Conservation (phyloP, 192 early-diverging fungal species). For the Backusella morwellensis region DNA sequence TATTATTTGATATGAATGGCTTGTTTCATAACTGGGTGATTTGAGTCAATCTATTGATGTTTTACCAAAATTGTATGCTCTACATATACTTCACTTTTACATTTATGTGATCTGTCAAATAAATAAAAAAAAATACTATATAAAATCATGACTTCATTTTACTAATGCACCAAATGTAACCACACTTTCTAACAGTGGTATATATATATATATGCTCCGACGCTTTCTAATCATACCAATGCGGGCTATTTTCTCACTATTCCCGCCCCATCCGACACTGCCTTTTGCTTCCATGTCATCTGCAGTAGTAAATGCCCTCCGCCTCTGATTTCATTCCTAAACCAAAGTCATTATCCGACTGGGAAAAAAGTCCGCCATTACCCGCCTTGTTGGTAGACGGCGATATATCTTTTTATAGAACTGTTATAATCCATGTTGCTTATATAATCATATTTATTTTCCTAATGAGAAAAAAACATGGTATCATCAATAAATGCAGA, state of each 20-base stretch:
- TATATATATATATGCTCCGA: not conserved
- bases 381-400: not conserved
- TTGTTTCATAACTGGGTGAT: not conserved
- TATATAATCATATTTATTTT: not conserved
- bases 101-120: not conserved
- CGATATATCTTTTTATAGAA: not conserved
- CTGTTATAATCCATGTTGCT: not conserved
- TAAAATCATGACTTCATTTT: not conserved
- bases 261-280: not conserved
- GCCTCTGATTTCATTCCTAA: not conserved
- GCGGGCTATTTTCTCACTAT: not conserved
- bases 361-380: not conserved
- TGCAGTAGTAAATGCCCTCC: not conserved
- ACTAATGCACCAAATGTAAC: not conserved
- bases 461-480: not conserved
- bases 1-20: not conserved
- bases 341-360: not conserved
- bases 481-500: slow-evolving; percentile 17
- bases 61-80: not conserved
- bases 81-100: not conserved
- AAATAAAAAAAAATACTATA: not conserved
- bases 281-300: not conserved
- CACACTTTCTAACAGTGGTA: not conserved
- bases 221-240: not conserved
- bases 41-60: not conserved